These are phyloP conservation scores for Mycocentrospora acerina DNA, from an alignment of 2,329 filamentous ascomycete genomes.

Conservation along the genomic window DNA sequence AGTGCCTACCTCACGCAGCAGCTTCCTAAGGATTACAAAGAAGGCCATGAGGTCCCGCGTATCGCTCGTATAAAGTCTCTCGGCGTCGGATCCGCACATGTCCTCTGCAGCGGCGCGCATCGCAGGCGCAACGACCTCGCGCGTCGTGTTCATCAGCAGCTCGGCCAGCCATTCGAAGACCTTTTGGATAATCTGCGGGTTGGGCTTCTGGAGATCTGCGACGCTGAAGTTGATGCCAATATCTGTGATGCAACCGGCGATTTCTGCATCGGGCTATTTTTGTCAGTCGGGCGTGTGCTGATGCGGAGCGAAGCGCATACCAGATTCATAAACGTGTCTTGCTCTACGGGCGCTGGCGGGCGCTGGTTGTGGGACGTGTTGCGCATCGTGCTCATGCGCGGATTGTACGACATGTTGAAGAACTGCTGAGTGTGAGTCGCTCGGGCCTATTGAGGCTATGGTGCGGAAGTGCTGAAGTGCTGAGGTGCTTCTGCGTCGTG, in stretches of 20 bases:
- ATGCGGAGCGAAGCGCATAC: conserved; percentile 29
- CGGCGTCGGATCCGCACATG: conserved; percentile 77
- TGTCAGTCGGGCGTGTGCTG: conserved; percentile 16
- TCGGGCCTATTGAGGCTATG: not conserved
- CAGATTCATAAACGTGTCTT: conserved; percentile 54
- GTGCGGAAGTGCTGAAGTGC: conserved; percentile 3
- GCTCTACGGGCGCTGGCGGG: conserved; percentile 45
- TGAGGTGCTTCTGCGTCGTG: not conserved
- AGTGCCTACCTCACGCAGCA: conserved; percentile 65
- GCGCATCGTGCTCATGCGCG: conserved; percentile 53
- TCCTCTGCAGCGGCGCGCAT: conserved; percentile 93
- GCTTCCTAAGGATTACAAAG: conserved; percentile 76
- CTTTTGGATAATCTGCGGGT: conserved; percentile 91
- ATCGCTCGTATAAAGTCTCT: conserved; percentile 76
- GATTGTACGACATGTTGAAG: conserved; percentile 50
- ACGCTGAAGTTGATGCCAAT: conserved; percentile 89
- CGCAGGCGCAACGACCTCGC: conserved; percentile 89
- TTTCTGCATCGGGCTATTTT: conserved; percentile 68
- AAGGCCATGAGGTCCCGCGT: conserved; percentile 96
- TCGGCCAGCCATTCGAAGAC: conserved; percentile 98
- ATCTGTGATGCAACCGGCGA: conserved; percentile 95
- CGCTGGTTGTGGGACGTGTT: conserved; percentile 44
- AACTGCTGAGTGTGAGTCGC: conserved; percentile 1
- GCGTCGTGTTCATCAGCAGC: conserved; percentile 87
- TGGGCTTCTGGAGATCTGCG: conserved; percentile 88